These are phyloP conservation scores for Nakazawaea ishiwadae DNA, from an alignment of 805 yeast species.

Conservation along the genomic window DNA sequence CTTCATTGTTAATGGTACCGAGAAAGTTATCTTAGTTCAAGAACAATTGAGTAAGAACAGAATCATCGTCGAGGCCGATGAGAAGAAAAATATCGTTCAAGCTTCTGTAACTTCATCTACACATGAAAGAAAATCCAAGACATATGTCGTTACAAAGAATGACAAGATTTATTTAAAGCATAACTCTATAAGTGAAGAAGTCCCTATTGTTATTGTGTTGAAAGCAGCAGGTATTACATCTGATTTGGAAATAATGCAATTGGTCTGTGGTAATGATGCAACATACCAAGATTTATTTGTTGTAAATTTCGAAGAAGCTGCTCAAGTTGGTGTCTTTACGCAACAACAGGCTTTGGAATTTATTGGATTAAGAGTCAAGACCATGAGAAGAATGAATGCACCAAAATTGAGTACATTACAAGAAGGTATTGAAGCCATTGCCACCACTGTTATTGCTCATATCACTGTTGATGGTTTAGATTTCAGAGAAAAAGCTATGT, in stretches of 20 bases:
- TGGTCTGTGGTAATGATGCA: conserved; percentile 88
- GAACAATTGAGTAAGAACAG: conserved; percentile 96
- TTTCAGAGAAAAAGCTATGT: conserved; percentile 90
- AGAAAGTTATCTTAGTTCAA: conserved; percentile 92
- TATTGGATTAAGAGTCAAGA: conserved; percentile 87
- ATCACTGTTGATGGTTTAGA: conserved; percentile 77
- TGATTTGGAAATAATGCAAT: conserved; percentile 88
- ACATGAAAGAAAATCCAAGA: conserved; percentile 96
- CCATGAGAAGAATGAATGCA: conserved; percentile 80
- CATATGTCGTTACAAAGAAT: conserved; percentile 90
- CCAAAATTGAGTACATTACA: conserved; percentile 78
- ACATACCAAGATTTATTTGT: conserved; percentile 90
- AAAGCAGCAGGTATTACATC: conserved; percentile 95
- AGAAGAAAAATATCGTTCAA: conserved; percentile 88
- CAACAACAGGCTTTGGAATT: conserved; percentile 92
- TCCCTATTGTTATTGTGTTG: conserved; percentile 87
- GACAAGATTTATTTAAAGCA: conserved; percentile 88
- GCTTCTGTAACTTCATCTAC: conserved; percentile 98
- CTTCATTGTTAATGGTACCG: conserved; percentile 96
- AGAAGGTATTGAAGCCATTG: conserved; percentile 95
- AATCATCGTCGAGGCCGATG: conserved; percentile 97
- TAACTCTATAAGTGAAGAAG: conserved; percentile 91
- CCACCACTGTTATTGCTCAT: conserved; percentile 95
- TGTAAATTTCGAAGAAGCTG: conserved; percentile 90
- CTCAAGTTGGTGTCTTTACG: conserved; percentile 77